Percentiles rank a stretch among this genome's conserved stretches.
These are phyloP conservation scores for Paraphysoderma sedebokerense DNA, from an alignment of 371 early-diverging fungal genomes.

Conservation along the genomic window DNA sequence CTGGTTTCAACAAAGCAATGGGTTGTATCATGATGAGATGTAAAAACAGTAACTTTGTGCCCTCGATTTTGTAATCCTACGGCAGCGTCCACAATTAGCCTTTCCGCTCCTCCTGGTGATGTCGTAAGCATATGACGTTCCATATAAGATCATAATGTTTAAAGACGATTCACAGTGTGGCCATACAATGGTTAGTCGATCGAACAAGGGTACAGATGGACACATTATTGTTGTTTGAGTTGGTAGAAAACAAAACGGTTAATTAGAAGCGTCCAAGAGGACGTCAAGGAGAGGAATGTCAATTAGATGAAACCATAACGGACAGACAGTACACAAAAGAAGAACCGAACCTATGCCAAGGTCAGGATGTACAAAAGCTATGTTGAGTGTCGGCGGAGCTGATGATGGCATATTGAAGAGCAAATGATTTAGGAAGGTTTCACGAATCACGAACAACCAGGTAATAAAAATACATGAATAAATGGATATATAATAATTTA, in stretches of 20 bases:
- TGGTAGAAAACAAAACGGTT: background rate
- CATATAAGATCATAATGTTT: background rate
- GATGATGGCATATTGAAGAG: no score
- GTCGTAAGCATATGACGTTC: background rate
- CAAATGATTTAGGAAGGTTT: no score
- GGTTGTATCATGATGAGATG: slow-evolving; percentile 69
- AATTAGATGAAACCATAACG: background rate
- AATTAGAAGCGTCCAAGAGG: background rate
- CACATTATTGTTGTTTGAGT: no score
- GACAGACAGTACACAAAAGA: background rate
- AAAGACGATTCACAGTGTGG: background rate
- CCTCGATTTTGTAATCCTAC: slow-evolving; percentile 56
- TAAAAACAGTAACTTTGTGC: slow-evolving; percentile 64
- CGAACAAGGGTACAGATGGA: no score
- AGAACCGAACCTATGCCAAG: slow-evolving; percentile 54
- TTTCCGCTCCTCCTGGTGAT: slow-evolving; percentile 73
- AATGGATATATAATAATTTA: no score
- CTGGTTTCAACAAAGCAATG: slow-evolving; percentile 88
- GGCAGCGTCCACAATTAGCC: slow-evolving; percentile 89
- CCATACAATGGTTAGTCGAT: no score
- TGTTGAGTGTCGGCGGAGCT: slow-evolving; percentile 6
- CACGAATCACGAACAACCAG: no score
- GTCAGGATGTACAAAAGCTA: slow-evolving; percentile 82
- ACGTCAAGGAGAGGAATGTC: no score
- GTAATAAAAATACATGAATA: no score